Evolutionary conservation across 2,329 filamentous ascomycete species (phyloP).

Genomic region (Colletotrichum tabaci): DNA sequence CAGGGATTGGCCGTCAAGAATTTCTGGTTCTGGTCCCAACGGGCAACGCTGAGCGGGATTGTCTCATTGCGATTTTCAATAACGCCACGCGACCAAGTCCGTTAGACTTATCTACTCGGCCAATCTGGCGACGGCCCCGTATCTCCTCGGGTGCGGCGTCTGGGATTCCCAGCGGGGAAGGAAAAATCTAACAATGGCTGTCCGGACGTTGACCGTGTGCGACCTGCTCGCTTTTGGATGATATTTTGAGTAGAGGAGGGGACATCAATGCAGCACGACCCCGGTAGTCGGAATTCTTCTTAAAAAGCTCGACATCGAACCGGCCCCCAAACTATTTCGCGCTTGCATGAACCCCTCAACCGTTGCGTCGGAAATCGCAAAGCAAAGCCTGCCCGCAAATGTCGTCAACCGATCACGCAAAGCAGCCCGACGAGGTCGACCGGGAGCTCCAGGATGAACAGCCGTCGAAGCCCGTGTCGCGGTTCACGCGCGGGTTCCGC

Average conservation of each 20-base stretch:
- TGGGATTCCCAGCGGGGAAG: background rate
- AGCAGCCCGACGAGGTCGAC: constrained; percentile 29
- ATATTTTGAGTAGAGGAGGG: background rate
- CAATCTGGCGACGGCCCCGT: constrained; percentile 13
- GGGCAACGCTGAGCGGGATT: background rate
- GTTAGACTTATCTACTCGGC: background rate
- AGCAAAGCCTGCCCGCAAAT: constrained; percentile 16
- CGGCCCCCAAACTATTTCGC: constrained; percentile 6
- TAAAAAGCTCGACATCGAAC: constrained; percentile 12
- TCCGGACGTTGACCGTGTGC: constrained; percentile 25
- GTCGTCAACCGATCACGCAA: constrained; percentile 29
- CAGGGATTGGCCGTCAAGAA: constrained; percentile 20
- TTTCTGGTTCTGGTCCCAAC: background rate
- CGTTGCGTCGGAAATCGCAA: constrained; percentile 20
- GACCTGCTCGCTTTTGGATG: background rate
- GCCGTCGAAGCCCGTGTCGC: constrained; percentile 46
- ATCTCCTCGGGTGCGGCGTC: constrained; percentile 12
- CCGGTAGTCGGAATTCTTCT: background rate
- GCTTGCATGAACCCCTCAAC: constrained; percentile 28
- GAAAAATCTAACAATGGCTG: background rate
- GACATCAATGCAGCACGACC: too few relatives aligned
- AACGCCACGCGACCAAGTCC: constrained; percentile 25
- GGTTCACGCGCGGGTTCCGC: constrained; percentile 56
- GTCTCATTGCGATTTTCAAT: constrained; percentile 23
- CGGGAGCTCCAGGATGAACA: constrained; percentile 28